Percentiles rank a stretch among this genome's conserved stretches.
phyloP scores from a whole-genome alignment of 805 yeast species.

The Hagleromyces aurorensis region DNA sequence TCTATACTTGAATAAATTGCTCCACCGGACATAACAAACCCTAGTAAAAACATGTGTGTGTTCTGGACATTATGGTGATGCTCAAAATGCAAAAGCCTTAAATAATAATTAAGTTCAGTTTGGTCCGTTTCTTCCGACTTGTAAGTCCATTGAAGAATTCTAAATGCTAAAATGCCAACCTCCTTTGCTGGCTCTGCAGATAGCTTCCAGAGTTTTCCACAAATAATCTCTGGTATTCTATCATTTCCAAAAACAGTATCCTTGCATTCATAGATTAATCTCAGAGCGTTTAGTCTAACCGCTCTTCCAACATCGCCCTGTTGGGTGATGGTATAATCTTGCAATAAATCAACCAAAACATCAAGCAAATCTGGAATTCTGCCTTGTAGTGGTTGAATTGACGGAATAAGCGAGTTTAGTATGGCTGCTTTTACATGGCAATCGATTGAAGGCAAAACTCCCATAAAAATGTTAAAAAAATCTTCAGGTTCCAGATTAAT shows the following conservation, averaged over 20 bases:
- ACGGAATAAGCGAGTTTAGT: conserved; percentile 10
- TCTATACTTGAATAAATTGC: conserved; percentile 44
- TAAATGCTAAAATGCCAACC: conserved; percentile 34
- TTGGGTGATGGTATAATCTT: conserved; percentile 70
- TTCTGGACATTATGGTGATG: conserved; percentile 8
- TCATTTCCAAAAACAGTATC: conserved; percentile 4
- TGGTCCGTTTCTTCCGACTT: too few species aligned
- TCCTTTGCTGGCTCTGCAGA: conserved; percentile 57
- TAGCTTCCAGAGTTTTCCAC: conserved; percentile 41
- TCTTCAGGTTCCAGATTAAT: conserved; percentile 9
- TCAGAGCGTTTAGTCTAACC: conserved; percentile 43
- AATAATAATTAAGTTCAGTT: too few species aligned
- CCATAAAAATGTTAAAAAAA: conserved; percentile 7
- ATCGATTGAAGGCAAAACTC: conserved; percentile 4
- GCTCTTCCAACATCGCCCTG: conserved; percentile 92
- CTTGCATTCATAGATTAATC: conserved; percentile 7
- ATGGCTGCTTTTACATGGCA: conserved; percentile 16
- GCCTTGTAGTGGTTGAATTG: too few species aligned
- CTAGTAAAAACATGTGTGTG: too few species aligned
- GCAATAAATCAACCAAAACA: conserved; percentile 36
- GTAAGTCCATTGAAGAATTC: conserved; percentile 9
- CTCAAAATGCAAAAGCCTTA: too few species aligned
- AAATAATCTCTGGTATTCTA: conserved; percentile 15
- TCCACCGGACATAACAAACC: conserved; percentile 47
- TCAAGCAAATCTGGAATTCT: conserved; percentile 3